Conservation (phyloP, 176 grass and related monocot genomes). For the Ananas comosus region DNA sequence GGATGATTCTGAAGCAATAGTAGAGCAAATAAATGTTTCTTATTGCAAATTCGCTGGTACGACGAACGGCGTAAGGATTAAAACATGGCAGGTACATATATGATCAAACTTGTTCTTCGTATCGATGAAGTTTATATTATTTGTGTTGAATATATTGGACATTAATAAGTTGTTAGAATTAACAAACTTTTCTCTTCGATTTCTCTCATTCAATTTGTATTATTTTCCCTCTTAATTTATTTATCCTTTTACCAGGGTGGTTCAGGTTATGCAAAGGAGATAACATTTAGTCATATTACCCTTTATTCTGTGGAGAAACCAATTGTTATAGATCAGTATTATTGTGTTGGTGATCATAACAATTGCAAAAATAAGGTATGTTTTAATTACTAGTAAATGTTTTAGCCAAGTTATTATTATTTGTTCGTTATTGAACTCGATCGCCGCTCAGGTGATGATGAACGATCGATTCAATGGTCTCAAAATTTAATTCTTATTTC, state of each 20-base stretch:
- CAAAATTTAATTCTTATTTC: too few relatives aligned
- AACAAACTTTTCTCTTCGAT: not conserved
- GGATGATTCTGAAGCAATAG: constrained; percentile 5
- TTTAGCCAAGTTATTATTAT: not conserved
- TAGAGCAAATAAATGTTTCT: constrained; percentile 17
- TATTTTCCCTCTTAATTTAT: not conserved
- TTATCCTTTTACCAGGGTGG: constrained; percentile 6
- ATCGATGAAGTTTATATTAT: too few relatives aligned
- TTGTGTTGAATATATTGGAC: too few relatives aligned
- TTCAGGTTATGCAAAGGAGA: constrained; percentile 1
- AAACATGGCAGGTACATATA: constrained; percentile 21
- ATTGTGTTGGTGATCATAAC: not conserved
- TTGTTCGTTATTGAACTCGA: too few relatives aligned
- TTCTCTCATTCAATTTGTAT: not conserved
- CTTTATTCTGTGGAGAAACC: not conserved
- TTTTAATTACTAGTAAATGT: not conserved
- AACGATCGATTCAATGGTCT: too few relatives aligned
- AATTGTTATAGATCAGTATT: constrained; percentile 17
- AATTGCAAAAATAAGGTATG: not conserved
- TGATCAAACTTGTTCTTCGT: too few relatives aligned
- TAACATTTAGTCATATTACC: not conserved
- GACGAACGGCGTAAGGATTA: constrained; percentile 29
- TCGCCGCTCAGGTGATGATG: too few relatives aligned
- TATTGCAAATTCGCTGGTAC: constrained; percentile 7
- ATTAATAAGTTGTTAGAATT: not conserved